Base-by-base conservation (phyloP, 345 rosid species). In the Ceriops tagal region DNA sequence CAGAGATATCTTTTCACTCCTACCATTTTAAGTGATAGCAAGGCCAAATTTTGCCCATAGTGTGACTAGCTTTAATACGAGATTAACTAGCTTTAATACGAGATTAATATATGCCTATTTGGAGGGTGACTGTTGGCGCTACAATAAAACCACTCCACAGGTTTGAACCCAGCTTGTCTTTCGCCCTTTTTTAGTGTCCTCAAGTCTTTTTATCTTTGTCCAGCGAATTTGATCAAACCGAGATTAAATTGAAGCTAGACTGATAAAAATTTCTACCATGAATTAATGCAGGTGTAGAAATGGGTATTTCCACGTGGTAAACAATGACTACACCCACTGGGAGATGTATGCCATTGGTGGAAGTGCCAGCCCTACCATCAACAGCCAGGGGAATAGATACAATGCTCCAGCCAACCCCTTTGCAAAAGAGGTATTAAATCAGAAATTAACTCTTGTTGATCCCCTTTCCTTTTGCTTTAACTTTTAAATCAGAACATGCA, bases 281-380 rank as follows among this genome's bases (percentile, higher is more conserved):
- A 58, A 43, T 56, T 34, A 34, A 59, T 78, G 73, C 89, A 92
- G 97, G 84, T 92, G 98, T 69, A 83, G 98, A 74, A 96, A 90
- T 68, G 98, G 98, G 2, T 92, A 90, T 39, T 92, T 92, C 88
- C 98, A 92, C 73, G 96, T 92, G 72, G 96, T 92, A 64, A 92
- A 92, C 88, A 92, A 92, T 63, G 98, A 92, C 80, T 92, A 92
- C 82, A 92, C 96, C 64, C 98, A 92, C 78, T 92, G 98, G 98
- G 95, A 88, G 73, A 92, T 92, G 98, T 92, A 92, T 61, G 98
- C 98, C 66, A 92, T 92, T 71, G 98, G 98, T 70, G 98, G 98
- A 72, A 90, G 98, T 75, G 98, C 96, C 53, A 70, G 71, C 20
- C 96, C 98, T 66, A 92, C 98, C 71, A 92, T 90, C 74, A 92